Evolutionary conservation across 306 rosid species (phyloP), one percentile per base, ranked within the genome.

Genomic region (Vigna nakashimae): DNA sequence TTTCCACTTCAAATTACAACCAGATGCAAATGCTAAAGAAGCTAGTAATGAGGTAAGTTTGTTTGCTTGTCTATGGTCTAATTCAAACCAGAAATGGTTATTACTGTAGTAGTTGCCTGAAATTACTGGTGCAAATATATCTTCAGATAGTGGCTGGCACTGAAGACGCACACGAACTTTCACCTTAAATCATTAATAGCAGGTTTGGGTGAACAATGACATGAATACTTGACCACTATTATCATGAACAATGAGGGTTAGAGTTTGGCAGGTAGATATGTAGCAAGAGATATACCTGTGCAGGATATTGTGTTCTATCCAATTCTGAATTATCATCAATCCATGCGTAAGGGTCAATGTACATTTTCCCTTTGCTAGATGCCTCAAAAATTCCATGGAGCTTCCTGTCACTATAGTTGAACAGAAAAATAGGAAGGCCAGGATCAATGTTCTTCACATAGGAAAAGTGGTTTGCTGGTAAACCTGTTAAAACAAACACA

Each of bases 321-420:
- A 66, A 43, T 20, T 86, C 90, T 7, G 88, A 77, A 70, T 87
- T 88, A 43, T 88, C 86, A 77, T 70, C 60, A 24, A 87, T 80
- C 98, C 99, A 95, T 67, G 94, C 99, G 81, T 90, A 85, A 42
- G 97, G 96, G 81, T 95, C 87, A 32, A 95, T 91, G 67, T 79
- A 87, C 90, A 90, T 77, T 80, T 87, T 65, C n/a, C 98, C 98
- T 17, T 71, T 51, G 79, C 90, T 80, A 57, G 91, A 87, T 16
- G 98, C 98, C 90, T 91, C 98, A 69, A 82, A 92, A 62, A 92
- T 84, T 60, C 98, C 98, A 90, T 91, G 88, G 81, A 95, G 88
- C 58, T 79, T 91, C 63, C 96, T 82, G 22, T 91, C 90, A 66
- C 85, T 87, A 59, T 82, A 95, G 88, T 95, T 92, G 92, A 95